phyloP scores from a whole-genome alignment of 768 basidiomycete species.

The Mycena leptocephala region DNA sequence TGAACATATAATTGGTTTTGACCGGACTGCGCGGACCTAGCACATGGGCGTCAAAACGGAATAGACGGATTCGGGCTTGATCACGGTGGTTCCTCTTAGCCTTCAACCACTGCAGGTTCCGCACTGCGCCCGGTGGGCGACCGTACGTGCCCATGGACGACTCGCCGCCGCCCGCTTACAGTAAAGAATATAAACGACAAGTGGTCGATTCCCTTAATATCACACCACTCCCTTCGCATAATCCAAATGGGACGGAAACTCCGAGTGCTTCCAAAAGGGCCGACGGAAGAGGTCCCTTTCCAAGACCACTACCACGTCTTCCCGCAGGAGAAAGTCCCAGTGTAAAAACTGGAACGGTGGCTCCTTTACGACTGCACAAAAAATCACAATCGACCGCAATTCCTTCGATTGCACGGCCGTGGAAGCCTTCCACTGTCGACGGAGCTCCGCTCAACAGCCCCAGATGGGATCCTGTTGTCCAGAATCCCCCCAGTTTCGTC shows the following conservation, averaged over 20 bases:
- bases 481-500: constrained; percentile 22
- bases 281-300: constrained; percentile 20
- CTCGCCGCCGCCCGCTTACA: constrained; percentile 36
- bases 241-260: neutral
- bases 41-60: constrained; percentile 16
- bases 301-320: constrained; percentile 29
- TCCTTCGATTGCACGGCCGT: constrained; percentile 28
- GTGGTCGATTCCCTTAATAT: neutral
- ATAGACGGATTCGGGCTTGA: neutral
- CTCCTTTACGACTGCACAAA: constrained; percentile 32
- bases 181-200: constrained; percentile 22
- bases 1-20: neutral
- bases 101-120: neutral
- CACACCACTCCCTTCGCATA: neutral
- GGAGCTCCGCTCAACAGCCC: neutral
- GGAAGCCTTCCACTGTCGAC: constrained; percentile 25
- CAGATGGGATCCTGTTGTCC: constrained; percentile 7
- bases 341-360: constrained; percentile 18
- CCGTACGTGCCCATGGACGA: constrained; percentile 24
- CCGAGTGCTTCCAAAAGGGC: constrained; percentile 20
- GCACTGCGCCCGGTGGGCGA: neutral
- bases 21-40: neutral
- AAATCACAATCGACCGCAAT: constrained; percentile 25
- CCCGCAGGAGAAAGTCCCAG: constrained; percentile 7
- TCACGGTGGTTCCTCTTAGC: constrained; percentile 13